Evolutionary conservation across 73 alveolate genomes (phyloP), one percentile per base, ranked within the genome.

Genomic region (Symbiodinium natans): DNA sequence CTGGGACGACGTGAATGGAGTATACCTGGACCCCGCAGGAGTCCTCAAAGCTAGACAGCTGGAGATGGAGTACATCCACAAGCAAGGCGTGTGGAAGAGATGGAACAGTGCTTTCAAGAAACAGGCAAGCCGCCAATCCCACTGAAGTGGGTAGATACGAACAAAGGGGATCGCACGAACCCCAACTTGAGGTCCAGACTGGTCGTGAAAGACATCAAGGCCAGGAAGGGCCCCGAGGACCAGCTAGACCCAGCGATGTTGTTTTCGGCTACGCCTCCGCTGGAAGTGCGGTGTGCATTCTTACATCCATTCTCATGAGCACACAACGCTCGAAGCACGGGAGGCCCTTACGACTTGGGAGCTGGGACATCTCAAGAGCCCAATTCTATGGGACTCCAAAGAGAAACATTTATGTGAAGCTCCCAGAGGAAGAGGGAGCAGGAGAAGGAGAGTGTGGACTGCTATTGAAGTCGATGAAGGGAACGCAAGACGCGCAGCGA

Each of bases 1-100:
- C 68, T 56, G 59, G 84, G 94, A 87, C 48, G 94, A 87, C 31
- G 94, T 87, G 42, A 87, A 87, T 34, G 94, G 94, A 34, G 94
- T 84, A 5, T 87, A 42, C 38, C 41, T 87, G 8, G 40, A 40
- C n/a, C 85, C 94, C 3, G 84, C 34, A 52, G 68, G 82, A 21
- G 82, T 23, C 17, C 36, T 9, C 2, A 27, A 63, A 27, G 82
- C 82, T 9, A 63, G 82, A 63, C 36, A 21, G 36, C 31, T 63
- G 29, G 82, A 63, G 31, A 63, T 63, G 82, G 82, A 52, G 2
- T 63, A 29, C 25, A 23, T 63, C 1, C 82, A 63, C 82, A 59
- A 59, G 31, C 82, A 63, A 17, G 82, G 40, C 11, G 82, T 63
- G 36, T 63, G 36, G 31, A 29, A 63, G 82, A 21, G 36, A 63